Base-by-base conservation (phyloP, 331 rosid genomes). In the Pyrus hybrid region DNA sequence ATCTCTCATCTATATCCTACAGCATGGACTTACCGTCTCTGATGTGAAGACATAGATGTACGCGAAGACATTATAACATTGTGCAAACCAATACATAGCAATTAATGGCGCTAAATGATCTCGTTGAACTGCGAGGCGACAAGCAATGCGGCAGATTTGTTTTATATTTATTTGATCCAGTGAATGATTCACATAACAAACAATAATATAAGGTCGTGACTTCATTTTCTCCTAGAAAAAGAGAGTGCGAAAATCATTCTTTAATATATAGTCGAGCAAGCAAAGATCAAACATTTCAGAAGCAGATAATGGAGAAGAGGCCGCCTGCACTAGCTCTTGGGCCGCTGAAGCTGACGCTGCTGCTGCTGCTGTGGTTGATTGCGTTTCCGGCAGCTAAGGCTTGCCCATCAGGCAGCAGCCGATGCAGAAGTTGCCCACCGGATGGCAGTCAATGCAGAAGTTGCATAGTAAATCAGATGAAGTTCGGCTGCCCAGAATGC, bases 381-480 rank as follows among this genome's bases (percentile, higher is more conserved):
- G 72, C 13, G 49, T 13, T 76, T 70, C 63, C 82, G 13, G 84
- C 89, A 9, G 84, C 89, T 43, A 23, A 45, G 72, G 80, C 78
- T 57, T 90, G 94, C 71, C 77, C 85, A 53, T 76, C 87, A 20
- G 67, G 74, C 22, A 91, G 89, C 41, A 71, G 72, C 6, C 72
- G 57, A 1, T 91, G 98, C 82, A 69, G 72, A 66, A 81, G 61
- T 37, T 93, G 97, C 49, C 49, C 49, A 43, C 49, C 49, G 3
- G 49, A 74, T 13, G 92, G 89, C 37, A 70, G 73, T 6, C 73
- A 63, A 2, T 91, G 98, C 82, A 75, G 72, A 63, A 81, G 43
- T 47, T 93, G 97, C 80, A 82, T 93, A 1, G 70, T 68, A 21
- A 61, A 80, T 77, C 88, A 85, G 90, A 80, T 93, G 91, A 86